Evolutionary conservation across 1,284 basidiomycete species (phyloP).

Genomic region (Microbotryum lychnidis-dioicae): DNA sequence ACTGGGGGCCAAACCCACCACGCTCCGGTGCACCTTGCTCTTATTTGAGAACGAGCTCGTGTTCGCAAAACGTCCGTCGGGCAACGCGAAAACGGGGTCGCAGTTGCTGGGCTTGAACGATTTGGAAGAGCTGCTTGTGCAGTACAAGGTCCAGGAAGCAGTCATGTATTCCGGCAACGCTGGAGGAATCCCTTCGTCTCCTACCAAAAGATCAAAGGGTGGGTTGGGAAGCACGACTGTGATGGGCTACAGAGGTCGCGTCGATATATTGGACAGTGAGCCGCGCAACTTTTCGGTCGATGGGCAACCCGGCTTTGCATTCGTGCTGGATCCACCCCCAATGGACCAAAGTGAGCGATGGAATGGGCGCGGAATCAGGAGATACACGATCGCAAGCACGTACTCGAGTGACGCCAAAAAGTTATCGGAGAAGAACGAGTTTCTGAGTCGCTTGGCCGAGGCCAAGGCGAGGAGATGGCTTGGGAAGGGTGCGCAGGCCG

Average conservation of each 20-base stretch:
- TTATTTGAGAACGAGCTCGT: constrained; percentile 92
- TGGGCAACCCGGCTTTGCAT: constrained; percentile 65
- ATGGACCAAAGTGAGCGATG: constrained; percentile 35
- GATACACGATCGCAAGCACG: constrained; percentile 65
- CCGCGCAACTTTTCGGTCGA: constrained; percentile 62
- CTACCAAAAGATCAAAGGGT: constrained; percentile 46
- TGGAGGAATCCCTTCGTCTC: constrained; percentile 6
- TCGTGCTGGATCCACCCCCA: constrained; percentile 72
- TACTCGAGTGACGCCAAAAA: constrained; percentile 45
- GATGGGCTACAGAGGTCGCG: constrained; percentile 74
- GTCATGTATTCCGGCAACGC: background rate
- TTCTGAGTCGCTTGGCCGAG: constrained; percentile 72
- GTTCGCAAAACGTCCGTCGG: constrained; percentile 75
- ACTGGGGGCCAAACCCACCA: constrained; percentile 34
- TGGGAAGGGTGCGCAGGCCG: constrained; percentile 52
- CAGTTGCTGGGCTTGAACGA: constrained; percentile 76
- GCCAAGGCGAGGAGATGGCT: constrained; percentile 62
- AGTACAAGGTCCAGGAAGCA: constrained; percentile 45
- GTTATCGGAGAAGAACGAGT: constrained; percentile 54
- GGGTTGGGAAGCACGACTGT: constrained; percentile 39
- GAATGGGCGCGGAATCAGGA: constrained; percentile 73
- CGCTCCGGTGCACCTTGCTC: constrained; percentile 78
- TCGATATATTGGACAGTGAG: constrained; percentile 75
- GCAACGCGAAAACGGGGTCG: constrained; percentile 62
- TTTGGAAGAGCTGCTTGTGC: constrained; percentile 55